Base-by-base conservation (phyloP, 1,284 basidiomycete genomes). In the Gomphus bonarii region DNA sequence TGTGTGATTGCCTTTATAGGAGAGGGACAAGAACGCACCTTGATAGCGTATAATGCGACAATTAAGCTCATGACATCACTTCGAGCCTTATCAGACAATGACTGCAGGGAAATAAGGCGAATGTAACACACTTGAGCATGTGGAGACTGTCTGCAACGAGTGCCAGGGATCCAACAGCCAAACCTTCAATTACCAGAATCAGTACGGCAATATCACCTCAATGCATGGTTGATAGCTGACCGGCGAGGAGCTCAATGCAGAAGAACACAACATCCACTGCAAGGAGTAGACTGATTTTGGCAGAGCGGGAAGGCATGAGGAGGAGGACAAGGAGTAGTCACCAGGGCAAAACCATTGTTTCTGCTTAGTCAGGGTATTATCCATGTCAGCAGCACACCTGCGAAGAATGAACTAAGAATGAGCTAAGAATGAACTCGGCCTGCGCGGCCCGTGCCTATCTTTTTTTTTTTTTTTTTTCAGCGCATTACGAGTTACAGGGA, bases 91-190 rank as follows among this genome's bases (percentile, higher is more conserved):
- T 57, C 56, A 60, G 66, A 59, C 22, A 11, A 50, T 57, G 31
- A 57, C 14, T 47, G 46, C 53, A 14, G 35, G 14, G 46, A 57
- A 28, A 50, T 31, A 25, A 44, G 55, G 36, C 28, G 28, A 60
- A 31, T 30, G 56, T 59, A 63, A 70, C 80, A 61, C 63, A 95
- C 91, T 93, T 94, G 72, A 95, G 84, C 95, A 98, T 98, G 75
- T 99, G 95, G 73, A 99, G 98, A 62, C 88, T 91, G 73, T 98
- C 95, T 20, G 97, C 95, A 38, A 99, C 86, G 58, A 99, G 84
- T 3, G 95, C 95, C 1, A 97, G 82, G 0, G 94, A 97, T 40
- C 93, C 93, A 58, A 97, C 91, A 14, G 88, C 83, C 83, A 95
- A 95, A 48, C 95, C 94, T 85, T 69, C 59, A 50, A 43, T 42